Percentiles rank a stretch among this genome's conserved stretches.
These are phyloP conservation scores for Neofusicoccum umdonicola DNA, from an alignment of 2,329 filamentous ascomycete genomes.

Conservation along the genomic window DNA sequence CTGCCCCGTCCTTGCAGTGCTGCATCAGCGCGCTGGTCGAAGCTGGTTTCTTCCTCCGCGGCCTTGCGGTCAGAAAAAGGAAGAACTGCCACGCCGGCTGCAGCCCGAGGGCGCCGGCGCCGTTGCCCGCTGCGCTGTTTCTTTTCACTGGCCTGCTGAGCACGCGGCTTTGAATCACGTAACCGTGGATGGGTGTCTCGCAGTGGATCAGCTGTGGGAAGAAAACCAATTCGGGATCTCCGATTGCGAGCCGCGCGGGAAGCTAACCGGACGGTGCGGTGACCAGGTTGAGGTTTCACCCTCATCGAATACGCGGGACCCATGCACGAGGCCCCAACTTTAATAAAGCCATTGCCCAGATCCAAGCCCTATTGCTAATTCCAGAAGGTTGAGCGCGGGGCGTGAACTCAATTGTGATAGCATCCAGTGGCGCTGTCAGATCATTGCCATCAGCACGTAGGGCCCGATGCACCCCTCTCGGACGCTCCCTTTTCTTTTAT, in stretches of 20 bases:
- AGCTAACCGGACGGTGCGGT: background rate
- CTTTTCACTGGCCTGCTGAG: background rate
- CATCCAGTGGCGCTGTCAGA: background rate
- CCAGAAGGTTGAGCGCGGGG: background rate
- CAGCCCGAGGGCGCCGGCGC: background rate
- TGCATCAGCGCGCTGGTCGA: background rate
- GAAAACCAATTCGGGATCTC: background rate
- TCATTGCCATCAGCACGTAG: background rate
- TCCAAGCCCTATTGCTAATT: background rate
- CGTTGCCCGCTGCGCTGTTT: background rate
- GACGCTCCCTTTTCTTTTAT: background rate
- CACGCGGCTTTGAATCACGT: background rate
- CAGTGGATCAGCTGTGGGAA: background rate
- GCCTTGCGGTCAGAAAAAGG: background rate
- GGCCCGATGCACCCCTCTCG: background rate
- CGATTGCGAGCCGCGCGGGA: background rate
- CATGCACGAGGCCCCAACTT: constrained; percentile 7
- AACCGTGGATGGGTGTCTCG: background rate
- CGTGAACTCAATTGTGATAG: background rate
- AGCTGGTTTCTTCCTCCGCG: background rate
- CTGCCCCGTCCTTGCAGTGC: constrained; percentile 1
- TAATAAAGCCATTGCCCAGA: background rate
- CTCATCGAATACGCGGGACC: background rate
- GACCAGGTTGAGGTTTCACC: constrained; percentile 1
- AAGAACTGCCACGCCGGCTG: background rate